A percentile compares a stretch with the other conserved stretches of the same genome.
Conservation (phyloP, 306 rosid species). For the Luffa acutangula region DNA sequence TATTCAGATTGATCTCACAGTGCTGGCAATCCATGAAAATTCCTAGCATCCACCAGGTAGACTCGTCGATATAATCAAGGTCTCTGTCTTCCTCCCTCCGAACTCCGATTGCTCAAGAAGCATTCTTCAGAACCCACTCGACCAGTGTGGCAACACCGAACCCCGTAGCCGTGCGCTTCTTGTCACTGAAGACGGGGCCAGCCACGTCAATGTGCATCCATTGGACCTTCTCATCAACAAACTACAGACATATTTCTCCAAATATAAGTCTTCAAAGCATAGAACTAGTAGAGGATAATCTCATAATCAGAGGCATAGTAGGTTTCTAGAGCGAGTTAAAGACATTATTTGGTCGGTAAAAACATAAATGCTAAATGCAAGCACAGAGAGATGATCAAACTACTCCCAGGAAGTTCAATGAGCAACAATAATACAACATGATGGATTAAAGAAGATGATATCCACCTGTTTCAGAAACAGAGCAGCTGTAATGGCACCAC, state of each 20-base stretch:
- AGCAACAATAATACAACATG: background rate
- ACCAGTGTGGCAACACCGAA: constrained; percentile 81
- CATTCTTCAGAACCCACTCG: constrained; percentile 89
- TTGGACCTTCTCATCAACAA: constrained; percentile 91
- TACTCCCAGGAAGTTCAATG: background rate
- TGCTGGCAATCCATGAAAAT: background rate
- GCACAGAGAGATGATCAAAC: background rate
- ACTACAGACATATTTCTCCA: constrained; percentile 41
- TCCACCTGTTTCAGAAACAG: constrained; percentile 92
- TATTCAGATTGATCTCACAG: constrained; percentile 2
- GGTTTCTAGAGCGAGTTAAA: background rate
- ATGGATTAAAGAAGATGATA: background rate
- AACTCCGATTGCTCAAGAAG: constrained; percentile 21
- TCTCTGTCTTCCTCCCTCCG: background rate
- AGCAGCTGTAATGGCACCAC: constrained; percentile 88
- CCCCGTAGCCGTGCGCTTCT: constrained; percentile 71
- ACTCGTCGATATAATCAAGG: background rate
- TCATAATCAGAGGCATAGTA: background rate
- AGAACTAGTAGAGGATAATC: background rate
- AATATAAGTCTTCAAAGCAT: background rate
- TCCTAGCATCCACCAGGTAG: background rate
- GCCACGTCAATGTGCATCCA: constrained; percentile 98
- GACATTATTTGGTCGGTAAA: background rate
- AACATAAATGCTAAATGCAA: background rate
- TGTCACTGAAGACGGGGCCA: constrained; percentile 81